Conservation (phyloP, 257 asterid species). For the Solanum pinnatisectum region DNA sequence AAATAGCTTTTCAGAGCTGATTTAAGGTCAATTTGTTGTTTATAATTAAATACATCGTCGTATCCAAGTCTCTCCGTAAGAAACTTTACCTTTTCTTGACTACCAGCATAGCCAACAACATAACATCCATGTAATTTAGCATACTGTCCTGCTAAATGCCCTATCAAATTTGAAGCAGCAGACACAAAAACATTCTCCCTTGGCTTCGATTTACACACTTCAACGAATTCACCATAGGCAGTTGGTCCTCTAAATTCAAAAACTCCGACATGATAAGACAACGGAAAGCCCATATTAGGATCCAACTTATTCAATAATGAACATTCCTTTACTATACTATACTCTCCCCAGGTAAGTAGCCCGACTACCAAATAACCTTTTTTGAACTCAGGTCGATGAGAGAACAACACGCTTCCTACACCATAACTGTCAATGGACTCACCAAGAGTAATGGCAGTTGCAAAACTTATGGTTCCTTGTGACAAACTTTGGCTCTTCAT, state of each 20-base stretch:
- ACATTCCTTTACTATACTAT: slow-evolving; percentile 31
- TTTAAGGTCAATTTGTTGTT: slow-evolving; percentile 49
- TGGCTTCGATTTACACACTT: slow-evolving; percentile 54
- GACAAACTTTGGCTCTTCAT: slow-evolving; percentile 44
- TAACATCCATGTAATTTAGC: slow-evolving; percentile 62
- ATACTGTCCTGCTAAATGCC: slow-evolving; percentile 67
- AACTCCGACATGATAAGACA: no score
- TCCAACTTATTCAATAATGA: slow-evolving; percentile 54
- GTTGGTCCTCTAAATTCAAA: neutral
- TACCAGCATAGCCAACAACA: slow-evolving; percentile 66
- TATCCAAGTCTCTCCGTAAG: slow-evolving; percentile 65
- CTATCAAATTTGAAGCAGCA: slow-evolving; percentile 70
- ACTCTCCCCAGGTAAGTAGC: slow-evolving; percentile 65
- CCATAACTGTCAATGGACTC: slow-evolving; percentile 53
- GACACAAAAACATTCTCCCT: slow-evolving; percentile 54
- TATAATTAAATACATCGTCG: slow-evolving; percentile 76
- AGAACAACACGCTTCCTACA: slow-evolving; percentile 61
- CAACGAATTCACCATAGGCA: slow-evolving; percentile 61
- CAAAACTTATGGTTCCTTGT: slow-evolving; percentile 22
- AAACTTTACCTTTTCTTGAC: slow-evolving; percentile 37
- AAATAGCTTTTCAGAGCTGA: slow-evolving; percentile 47
- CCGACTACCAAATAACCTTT: slow-evolving; percentile 58
- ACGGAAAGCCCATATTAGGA: neutral
- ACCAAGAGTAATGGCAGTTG: slow-evolving; percentile 30
- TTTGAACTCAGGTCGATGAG: slow-evolving; percentile 29